These are phyloP conservation scores for Zea luxurians DNA, from an alignment of 176 grass and related monocot species.

Conservation along the genomic window DNA sequence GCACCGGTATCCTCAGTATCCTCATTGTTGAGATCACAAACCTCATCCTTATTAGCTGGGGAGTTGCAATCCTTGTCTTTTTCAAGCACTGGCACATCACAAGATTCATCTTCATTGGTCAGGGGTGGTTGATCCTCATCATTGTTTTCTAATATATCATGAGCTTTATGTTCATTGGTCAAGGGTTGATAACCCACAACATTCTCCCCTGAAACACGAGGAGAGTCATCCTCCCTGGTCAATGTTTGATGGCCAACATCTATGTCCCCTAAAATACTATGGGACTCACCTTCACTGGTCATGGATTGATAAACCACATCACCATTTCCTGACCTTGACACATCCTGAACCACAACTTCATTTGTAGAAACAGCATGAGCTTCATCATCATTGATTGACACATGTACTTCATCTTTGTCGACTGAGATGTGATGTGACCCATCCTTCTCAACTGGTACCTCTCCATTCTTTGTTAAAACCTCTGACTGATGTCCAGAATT, in stretches of 20 bases:
- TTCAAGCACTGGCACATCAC: constrained; percentile 33
- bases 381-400: constrained; percentile 26
- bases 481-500: constrained; percentile 36
- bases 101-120: constrained; percentile 33
- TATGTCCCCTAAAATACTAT: constrained; percentile 3
- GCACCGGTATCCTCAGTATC: constrained; percentile 30
- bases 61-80: constrained; percentile 14
- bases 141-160: constrained; percentile 16
- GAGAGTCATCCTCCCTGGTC: constrained; percentile 6
- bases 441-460: constrained; percentile 32
- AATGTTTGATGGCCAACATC: constrained; percentile 20
- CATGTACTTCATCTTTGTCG: constrained; percentile 20
- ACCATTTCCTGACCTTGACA: constrained; percentile 10
- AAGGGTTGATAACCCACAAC: constrained; percentile 4
- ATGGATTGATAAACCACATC: constrained; percentile 14
- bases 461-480: constrained; percentile 16
- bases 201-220: constrained; percentile 18
- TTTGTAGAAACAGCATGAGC: constrained; percentile 17
- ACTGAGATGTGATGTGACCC: constrained; percentile 31
- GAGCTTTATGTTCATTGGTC: constrained; percentile 7
- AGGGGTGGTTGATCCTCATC: constrained; percentile 26
- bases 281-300: not conserved
- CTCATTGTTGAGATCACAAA: constrained; percentile 18
- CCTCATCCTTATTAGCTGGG: constrained; percentile 15
- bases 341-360: constrained; percentile 26